Conservation (phyloP, 306 rosid species). For the Pueraria montana region DNA sequence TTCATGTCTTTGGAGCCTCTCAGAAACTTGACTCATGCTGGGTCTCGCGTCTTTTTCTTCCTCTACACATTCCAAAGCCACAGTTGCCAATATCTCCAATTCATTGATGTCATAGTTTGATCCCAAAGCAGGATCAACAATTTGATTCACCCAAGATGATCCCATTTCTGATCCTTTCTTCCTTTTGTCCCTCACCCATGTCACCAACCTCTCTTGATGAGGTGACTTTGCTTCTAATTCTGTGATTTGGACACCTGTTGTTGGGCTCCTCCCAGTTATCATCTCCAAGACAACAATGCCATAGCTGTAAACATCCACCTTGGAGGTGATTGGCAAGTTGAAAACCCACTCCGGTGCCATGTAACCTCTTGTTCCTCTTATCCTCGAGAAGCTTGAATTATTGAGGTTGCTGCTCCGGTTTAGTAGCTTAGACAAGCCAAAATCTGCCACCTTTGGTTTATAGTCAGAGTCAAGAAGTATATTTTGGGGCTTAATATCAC, state of each 20-base stretch:
- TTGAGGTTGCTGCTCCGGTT: slow-evolving; percentile 28
- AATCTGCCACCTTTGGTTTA: slow-evolving; percentile 23
- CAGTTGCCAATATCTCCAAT: slow-evolving; percentile 20
- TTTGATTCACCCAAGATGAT: slow-evolving; percentile 45
- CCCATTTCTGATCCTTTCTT: slow-evolving; percentile 4
- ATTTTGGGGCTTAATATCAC: slow-evolving; percentile 49
- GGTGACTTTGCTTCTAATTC: background rate
- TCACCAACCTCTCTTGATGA: slow-evolving; percentile 29
- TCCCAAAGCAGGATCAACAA: slow-evolving; percentile 32
- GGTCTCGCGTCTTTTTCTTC: slow-evolving; percentile 40
- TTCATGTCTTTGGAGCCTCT: too few species aligned
- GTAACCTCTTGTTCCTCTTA: slow-evolving; percentile 70
- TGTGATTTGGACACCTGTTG: background rate
- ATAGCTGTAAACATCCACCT: slow-evolving; percentile 47
- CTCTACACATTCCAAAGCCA: slow-evolving; percentile 46
- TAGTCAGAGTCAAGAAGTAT: slow-evolving; percentile 40
- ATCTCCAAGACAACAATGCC: slow-evolving; percentile 43
- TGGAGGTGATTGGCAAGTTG: slow-evolving; percentile 32
- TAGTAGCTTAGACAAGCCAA: slow-evolving; percentile 38
- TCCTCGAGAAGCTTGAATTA: slow-evolving; percentile 56
- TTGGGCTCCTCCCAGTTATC: slow-evolving; percentile 40
- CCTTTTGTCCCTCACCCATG: slow-evolving; percentile 45
- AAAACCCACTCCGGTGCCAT: slow-evolving; percentile 51
- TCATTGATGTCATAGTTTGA: slow-evolving; percentile 4
- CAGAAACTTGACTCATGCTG: slow-evolving; percentile 41